Percentiles rank a stretch among this genome's conserved stretches.
Evolutionary conservation across 1,284 basidiomycete species (phyloP).

Genomic region (Moesziomyces globuligerus): DNA sequence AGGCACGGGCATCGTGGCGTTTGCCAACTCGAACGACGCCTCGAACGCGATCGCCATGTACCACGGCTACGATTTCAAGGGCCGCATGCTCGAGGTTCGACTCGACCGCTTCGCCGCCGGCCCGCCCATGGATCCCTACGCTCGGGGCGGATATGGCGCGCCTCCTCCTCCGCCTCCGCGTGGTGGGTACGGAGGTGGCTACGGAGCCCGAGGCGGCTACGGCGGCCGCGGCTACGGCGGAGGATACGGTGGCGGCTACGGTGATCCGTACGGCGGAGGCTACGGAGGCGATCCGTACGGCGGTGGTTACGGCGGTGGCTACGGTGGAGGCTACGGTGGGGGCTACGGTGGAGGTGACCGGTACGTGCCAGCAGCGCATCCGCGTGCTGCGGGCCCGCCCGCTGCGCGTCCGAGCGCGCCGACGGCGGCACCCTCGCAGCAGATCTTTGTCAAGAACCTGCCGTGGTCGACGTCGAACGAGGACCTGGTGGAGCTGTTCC

Average conservation of each 20-base stretch:
- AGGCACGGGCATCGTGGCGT: slow-evolving; percentile 86
- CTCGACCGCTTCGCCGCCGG: slow-evolving; percentile 83
- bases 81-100: slow-evolving; percentile 56
- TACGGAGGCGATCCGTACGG: slow-evolving; percentile 66
- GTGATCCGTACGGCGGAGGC: slow-evolving; percentile 59
- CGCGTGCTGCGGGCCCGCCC: slow-evolving; percentile 21
- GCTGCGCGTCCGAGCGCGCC: slow-evolving; percentile 19
- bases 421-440: slow-evolving; percentile 82
- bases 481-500: slow-evolving; percentile 95
- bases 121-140: slow-evolving; percentile 38
- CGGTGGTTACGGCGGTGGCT: slow-evolving; percentile 16
- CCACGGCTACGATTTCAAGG: slow-evolving; percentile 60
- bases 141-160: slow-evolving; percentile 72
- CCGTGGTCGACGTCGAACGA: slow-evolving; percentile 99
- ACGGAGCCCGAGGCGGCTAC: slow-evolving; percentile 75
- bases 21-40: slow-evolving; percentile 88
- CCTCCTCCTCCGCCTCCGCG: slow-evolving; percentile 68
- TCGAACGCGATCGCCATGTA: slow-evolving; percentile 76
- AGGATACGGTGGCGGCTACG: slow-evolving; percentile 67
- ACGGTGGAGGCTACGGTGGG: slow-evolving; percentile 23
- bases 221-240: slow-evolving; percentile 68
- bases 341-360: slow-evolving; percentile 34
- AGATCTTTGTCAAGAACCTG: slow-evolving; percentile 96
- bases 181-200: slow-evolving; percentile 72
- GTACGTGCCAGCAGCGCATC: slow-evolving; percentile 8